A percentile compares a stretch with the other conserved stretches of the same genome.
Evolutionary conservation across 805 yeast genomes (phyloP).

Genomic region (Wickerhamomyces sydowiorum): DNA sequence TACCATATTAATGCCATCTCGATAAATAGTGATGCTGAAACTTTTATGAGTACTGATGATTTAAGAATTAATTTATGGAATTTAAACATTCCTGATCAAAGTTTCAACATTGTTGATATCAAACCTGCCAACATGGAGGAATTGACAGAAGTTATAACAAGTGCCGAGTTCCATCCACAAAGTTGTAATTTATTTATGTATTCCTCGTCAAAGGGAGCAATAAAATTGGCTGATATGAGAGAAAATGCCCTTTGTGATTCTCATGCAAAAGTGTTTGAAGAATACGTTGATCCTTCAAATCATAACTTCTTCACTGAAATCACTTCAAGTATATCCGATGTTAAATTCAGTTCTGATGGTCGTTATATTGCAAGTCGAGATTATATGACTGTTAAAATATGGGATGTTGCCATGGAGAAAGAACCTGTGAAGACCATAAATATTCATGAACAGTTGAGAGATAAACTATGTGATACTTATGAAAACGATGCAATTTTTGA

Average conservation of each 20-base stretch:
- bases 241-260: slow-evolving; percentile 89
- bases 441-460: slow-evolving; percentile 92
- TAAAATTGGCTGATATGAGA: slow-evolving; percentile 95
- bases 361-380: slow-evolving; percentile 95
- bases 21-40: slow-evolving; percentile 92
- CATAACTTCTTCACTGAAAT: slow-evolving; percentile 97
- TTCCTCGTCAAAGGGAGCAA: slow-evolving; percentile 91
- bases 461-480: slow-evolving; percentile 91
- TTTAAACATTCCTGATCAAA: slow-evolving; percentile 86
- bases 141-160: slow-evolving; percentile 93
- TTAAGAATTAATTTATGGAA: slow-evolving; percentile 95
- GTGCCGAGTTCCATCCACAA: slow-evolving; percentile 92
- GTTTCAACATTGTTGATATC: slow-evolving; percentile 95
- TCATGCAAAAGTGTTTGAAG: slow-evolving; percentile 85
- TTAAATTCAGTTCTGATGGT: slow-evolving; percentile 87
- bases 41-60: slow-evolving; percentile 90
- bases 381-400: slow-evolving; percentile 93
- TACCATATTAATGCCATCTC: slow-evolving; percentile 96
- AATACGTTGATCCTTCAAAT: slow-evolving; percentile 84
- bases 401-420: slow-evolving; percentile 98
- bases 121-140: slow-evolving; percentile 99
- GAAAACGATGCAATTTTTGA: slow-evolving; percentile 98
- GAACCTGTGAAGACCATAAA: slow-evolving; percentile 92
- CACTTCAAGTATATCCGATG: slow-evolving; percentile 90
- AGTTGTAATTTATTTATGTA: slow-evolving; percentile 94